Conservation (phyloP, 2,329 filamentous ascomycete genomes). For the Westerdykella ornata region DNA sequence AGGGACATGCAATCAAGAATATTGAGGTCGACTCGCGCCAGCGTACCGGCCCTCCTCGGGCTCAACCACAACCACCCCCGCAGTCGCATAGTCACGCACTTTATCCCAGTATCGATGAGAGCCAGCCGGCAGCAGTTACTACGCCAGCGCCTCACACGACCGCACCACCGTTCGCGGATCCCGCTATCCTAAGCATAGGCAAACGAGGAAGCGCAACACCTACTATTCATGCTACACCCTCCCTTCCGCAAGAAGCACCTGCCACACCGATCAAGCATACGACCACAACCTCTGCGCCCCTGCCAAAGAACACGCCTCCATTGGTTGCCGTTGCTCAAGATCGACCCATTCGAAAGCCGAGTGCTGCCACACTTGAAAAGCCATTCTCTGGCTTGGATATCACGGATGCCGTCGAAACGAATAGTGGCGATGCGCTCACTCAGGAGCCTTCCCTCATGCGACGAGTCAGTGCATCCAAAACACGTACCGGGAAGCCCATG, state of each 20-base stretch:
- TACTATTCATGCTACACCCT: constrained; percentile 19
- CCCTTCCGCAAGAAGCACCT: constrained; percentile 30
- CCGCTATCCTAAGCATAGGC: constrained; percentile 68
- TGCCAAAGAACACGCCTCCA: constrained; percentile 35
- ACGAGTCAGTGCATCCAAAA: constrained; percentile 37
- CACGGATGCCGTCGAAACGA: constrained; percentile 35
- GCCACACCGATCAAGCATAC: constrained; percentile 41
- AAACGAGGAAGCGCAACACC: constrained; percentile 29
- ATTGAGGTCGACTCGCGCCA: constrained; percentile 45
- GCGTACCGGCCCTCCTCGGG: constrained; percentile 8
- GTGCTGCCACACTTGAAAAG: constrained; percentile 35
- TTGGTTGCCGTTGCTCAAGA: constrained; percentile 31
- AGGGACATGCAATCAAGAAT: constrained; percentile 54
- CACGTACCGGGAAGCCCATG: constrained; percentile 38
- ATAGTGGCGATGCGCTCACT: constrained; percentile 31
- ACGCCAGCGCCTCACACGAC: constrained; percentile 22
- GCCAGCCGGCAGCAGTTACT: constrained; percentile 5
- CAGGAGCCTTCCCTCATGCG: constrained; percentile 19
- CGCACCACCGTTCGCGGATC: constrained; percentile 60
- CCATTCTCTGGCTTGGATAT: constrained; percentile 39
- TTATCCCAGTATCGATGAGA: constrained; percentile 2
- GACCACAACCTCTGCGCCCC: constrained; percentile 27
- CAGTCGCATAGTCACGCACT: constrained; percentile 3
- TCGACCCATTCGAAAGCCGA: constrained; percentile 28
- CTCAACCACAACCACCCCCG: constrained; percentile 9